These are phyloP conservation scores for Kregervanrija pseudodelftensis DNA, from an alignment of 805 yeast species.

Conservation along the genomic window DNA sequence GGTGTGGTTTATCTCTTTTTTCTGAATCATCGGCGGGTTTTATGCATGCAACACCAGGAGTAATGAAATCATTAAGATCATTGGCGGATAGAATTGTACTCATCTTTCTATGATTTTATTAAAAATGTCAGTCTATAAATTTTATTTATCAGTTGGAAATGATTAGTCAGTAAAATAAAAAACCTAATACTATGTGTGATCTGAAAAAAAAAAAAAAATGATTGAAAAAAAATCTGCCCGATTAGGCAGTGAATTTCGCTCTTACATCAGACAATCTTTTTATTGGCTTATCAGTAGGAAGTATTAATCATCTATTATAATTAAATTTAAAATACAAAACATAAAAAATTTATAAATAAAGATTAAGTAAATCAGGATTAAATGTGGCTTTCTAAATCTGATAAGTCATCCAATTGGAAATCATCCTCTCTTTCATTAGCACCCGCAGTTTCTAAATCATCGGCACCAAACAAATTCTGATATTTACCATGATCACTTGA, in stretches of 20 bases:
- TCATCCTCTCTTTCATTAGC: constrained; percentile 3
- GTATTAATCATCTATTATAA: too few species aligned
- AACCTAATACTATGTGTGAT: neutral
- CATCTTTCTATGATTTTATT: constrained; percentile 37
- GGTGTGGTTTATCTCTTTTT: neutral
- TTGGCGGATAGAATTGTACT: constrained; percentile 83
- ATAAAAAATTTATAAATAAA: too few species aligned
- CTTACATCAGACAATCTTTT: too few species aligned
- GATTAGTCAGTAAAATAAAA: neutral
- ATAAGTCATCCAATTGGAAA: constrained; percentile 24
- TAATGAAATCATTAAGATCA: constrained; percentile 88
- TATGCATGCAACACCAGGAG: constrained; percentile 91
- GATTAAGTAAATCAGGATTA: neutral
- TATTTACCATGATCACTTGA: constrained; percentile 13
- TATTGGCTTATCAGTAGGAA: too few species aligned
- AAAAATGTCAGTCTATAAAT: neutral
- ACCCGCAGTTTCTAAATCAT: constrained; percentile 5
- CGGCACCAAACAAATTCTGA: constrained; percentile 8
- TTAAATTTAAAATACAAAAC: too few species aligned
- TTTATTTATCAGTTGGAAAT: neutral
- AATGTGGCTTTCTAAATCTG: constrained; percentile 16
- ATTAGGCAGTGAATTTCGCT: too few species aligned
- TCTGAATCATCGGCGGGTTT: constrained; percentile 55
- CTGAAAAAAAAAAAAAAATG: too few species aligned
- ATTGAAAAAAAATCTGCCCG: too few species aligned